phyloP scores from a whole-genome alignment of 805 yeast species.

The Saccharomycopsis sp. region DNA sequence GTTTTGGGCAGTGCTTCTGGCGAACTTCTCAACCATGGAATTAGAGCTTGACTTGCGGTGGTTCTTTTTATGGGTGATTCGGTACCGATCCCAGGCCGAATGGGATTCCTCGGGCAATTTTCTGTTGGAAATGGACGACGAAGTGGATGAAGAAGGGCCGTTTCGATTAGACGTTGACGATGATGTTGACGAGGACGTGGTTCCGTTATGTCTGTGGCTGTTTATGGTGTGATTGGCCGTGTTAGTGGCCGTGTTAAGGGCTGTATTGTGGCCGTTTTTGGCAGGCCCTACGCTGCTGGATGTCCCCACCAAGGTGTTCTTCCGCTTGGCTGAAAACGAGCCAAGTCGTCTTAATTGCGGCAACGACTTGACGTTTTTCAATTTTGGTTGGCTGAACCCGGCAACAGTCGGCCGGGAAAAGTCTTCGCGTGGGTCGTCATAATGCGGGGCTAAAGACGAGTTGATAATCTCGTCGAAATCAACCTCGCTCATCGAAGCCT shows the following conservation, averaged over 20 bases:
- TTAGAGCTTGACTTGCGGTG: conserved; percentile 14
- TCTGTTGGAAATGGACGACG: background rate
- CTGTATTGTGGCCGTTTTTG: background rate
- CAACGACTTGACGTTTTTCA: conserved; percentile 19
- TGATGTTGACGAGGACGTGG: background rate
- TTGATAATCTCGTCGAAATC: conserved; percentile 9
- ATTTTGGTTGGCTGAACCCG: conserved; percentile 2
- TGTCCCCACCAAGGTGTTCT: background rate
- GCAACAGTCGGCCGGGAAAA: background rate
- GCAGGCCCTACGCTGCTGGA: no score
- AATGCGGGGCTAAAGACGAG: background rate
- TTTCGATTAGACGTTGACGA: background rate
- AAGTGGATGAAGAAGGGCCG: background rate
- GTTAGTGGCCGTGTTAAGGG: background rate
- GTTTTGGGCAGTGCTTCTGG: background rate
- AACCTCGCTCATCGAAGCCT: conserved; percentile 15
- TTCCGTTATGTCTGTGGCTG: background rate
- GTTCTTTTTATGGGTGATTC: background rate
- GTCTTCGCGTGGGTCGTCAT: background rate
- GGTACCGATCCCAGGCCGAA: background rate
- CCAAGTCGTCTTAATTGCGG: conserved; percentile 18
- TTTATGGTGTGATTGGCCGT: background rate
- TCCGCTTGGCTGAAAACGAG: conserved; percentile 7
- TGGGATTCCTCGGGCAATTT: background rate
- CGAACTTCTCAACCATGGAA: conserved; percentile 3